Conservation (phyloP, 2,329 filamentous ascomycete species). For the Cytospora paraplurivora region DNA sequence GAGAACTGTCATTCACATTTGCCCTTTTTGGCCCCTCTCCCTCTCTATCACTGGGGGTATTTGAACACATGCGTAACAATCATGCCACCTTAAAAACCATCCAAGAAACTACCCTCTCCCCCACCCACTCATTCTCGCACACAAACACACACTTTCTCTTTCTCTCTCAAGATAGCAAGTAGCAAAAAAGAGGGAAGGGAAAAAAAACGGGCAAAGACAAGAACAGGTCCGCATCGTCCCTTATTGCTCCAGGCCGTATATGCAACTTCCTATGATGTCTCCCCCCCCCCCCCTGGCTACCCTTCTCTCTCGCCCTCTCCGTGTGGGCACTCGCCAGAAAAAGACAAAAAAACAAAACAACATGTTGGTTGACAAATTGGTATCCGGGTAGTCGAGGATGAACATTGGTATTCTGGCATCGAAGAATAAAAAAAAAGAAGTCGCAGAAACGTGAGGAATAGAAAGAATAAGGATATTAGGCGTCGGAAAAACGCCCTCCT, state of each 20-base stretch:
- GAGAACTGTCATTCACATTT: conserved; percentile 15
- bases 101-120: background rate
- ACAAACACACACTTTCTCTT: no score
- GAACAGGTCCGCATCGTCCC: conserved; percentile 1
- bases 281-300: background rate
- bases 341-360: conserved; percentile 20
- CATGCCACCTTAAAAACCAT: conserved; percentile 12
- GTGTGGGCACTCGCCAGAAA: background rate
- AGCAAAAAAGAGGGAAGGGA: conserved; percentile 7
- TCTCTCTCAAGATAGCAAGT: background rate
- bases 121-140: background rate
- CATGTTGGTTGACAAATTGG: conserved; percentile 21
- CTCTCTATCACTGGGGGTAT: conserved; percentile 29
- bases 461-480: conserved; percentile 19
- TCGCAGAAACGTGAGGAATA: conserved; percentile 15
- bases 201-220: background rate
- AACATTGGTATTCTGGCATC: conserved; percentile 14
- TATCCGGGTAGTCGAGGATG: conserved; percentile 23
- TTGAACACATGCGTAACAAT: conserved; percentile 27
- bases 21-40: conserved; percentile 10
- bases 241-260: conserved; percentile 25
- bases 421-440: conserved; percentile 14
- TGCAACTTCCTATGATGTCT: conserved; percentile 16
- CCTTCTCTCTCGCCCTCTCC: background rate
- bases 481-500: conserved; percentile 26